Base-by-base conservation (phyloP, 2,329 filamentous ascomycete species). In the Xylaria sp. region DNA sequence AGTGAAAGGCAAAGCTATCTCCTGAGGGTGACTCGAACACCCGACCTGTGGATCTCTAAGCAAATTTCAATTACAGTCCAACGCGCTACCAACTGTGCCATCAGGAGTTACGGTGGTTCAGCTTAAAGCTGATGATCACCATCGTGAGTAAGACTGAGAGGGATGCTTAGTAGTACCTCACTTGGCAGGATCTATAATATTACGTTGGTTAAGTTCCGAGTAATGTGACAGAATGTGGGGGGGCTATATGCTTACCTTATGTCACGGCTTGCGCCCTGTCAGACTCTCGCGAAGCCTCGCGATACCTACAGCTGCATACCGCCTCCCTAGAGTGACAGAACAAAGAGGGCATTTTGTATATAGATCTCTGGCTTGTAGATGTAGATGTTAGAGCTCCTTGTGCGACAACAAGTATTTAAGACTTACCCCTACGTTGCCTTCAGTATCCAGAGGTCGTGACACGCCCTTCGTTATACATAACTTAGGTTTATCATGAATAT, bases 81-180 rank as follows among this genome's bases (percentile, higher is more conserved):
- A 62, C 67, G 66, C 69, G 61, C 69, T 71, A 69, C 66, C 69
- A 71, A 71, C 67, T 71, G 66, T 63, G 60, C 48, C 48, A 69
- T 69, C 60, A 69, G 63, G 66, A 69, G 66, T 11, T 48, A 9
- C 10, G 6, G 10, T 2, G 11, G 0, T 26, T 6, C 6, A 9
- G 40, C 15, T 44, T 7, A 44, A 44, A 6, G 6, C 2, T n/a
- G 17, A 2, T 40, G n/a, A 44, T n/a, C 1, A 6, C 17, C 2
- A 3, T n/a, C 7, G 6, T 2, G 17, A 9, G 6, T n/a, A n/a
- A n/a, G n/a, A 44, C 17, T 9, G 7, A 40, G 4, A 40, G 17
- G 13, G 13, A 40, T 17, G 42, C n/a, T 46, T 23, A 40, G 15
- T 40, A 40, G 38, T 5, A 40, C 13, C 36, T 40, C 15, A 40